phyloP scores from a whole-genome alignment of 306 rosid genomes.

The Potentilla sterilis region DNA sequence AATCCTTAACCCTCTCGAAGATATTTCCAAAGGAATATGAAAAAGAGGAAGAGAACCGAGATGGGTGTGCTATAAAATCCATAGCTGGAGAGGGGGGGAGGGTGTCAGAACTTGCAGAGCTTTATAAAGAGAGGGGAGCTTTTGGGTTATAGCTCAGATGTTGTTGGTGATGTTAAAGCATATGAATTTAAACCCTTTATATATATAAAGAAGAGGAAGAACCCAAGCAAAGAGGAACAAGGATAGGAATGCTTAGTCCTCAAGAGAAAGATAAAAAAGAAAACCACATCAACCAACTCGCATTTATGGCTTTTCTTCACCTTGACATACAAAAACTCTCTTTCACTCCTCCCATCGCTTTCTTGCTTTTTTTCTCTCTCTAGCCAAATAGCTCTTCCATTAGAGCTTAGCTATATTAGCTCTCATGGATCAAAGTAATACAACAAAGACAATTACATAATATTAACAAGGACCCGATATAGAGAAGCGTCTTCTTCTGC shows the following conservation, averaged over 20 bases:
- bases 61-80: constrained; percentile 66
- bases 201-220: neutral
- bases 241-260: constrained; percentile 42
- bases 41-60: constrained; percentile 43
- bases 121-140: constrained; percentile 12
- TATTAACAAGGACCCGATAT: neutral
- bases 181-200: constrained; percentile 34
- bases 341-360: constrained; percentile 6
- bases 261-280: constrained; percentile 43
- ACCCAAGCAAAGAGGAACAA: neutral
- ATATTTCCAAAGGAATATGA: constrained; percentile 54
- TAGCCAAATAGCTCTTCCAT: neutral
- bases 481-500: constrained; percentile 13
- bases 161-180: constrained; percentile 30
- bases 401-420: constrained; percentile 3
- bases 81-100: constrained; percentile 27
- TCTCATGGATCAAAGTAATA: constrained; percentile 17
- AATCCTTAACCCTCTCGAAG: constrained; percentile 56
- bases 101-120: constrained; percentile 19
- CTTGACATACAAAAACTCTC: neutral
- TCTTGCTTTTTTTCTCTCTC: constrained; percentile 19
- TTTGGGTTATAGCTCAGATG: constrained; percentile 3
- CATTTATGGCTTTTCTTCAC: constrained; percentile 64
- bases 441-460: neutral
- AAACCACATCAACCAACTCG: constrained; percentile 71